Percentiles rank a stretch among this genome's conserved stretches.
Evolutionary conservation across 495 filamentous ascomycete genomes (phyloP).

Genomic region (Viridothelium virens): DNA sequence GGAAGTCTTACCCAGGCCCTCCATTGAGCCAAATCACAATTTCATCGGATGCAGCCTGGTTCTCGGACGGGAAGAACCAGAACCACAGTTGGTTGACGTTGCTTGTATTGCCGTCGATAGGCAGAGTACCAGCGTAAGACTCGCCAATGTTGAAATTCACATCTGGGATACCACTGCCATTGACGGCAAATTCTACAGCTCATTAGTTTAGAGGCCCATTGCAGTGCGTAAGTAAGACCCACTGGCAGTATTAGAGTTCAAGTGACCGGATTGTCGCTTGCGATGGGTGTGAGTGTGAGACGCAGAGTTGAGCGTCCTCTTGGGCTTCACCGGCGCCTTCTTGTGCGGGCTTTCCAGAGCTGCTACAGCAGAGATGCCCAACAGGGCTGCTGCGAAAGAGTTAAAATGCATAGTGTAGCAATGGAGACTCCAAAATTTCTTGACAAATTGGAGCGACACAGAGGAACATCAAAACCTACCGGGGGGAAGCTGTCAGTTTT

Average conservation of each 20-base stretch:
- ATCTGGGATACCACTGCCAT: slow-evolving; percentile 60
- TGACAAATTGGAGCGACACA: neutral
- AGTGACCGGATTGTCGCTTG: slow-evolving; percentile 17
- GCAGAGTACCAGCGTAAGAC: slow-evolving; percentile 64
- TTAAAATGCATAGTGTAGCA: slow-evolving; percentile 6
- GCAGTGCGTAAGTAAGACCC: neutral
- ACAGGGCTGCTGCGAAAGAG: slow-evolving; percentile 13
- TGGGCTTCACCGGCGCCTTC: slow-evolving; percentile 16
- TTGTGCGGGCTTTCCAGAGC: slow-evolving; percentile 19
- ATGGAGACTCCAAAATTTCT: neutral
- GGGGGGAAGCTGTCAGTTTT: neutral
- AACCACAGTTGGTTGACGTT: slow-evolving; percentile 58
- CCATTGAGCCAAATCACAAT: slow-evolving; percentile 70
- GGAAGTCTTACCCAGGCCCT: slow-evolving; percentile 40
- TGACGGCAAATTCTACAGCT: slow-evolving; percentile 50
- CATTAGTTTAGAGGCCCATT: neutral
- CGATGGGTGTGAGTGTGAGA: slow-evolving; percentile 4
- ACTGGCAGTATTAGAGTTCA: slow-evolving; percentile 18
- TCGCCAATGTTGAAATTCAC: slow-evolving; percentile 71
- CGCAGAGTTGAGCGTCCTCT: slow-evolving; percentile 1
- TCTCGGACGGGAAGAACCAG: slow-evolving; percentile 65
- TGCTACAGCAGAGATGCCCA: slow-evolving; percentile 15
- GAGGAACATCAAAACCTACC: neutral
- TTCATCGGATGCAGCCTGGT: slow-evolving; percentile 51
- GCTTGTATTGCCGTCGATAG: slow-evolving; percentile 50